phyloP scores from a whole-genome alignment of 208 protist genomes.

The Lotmaria passim region DNA sequence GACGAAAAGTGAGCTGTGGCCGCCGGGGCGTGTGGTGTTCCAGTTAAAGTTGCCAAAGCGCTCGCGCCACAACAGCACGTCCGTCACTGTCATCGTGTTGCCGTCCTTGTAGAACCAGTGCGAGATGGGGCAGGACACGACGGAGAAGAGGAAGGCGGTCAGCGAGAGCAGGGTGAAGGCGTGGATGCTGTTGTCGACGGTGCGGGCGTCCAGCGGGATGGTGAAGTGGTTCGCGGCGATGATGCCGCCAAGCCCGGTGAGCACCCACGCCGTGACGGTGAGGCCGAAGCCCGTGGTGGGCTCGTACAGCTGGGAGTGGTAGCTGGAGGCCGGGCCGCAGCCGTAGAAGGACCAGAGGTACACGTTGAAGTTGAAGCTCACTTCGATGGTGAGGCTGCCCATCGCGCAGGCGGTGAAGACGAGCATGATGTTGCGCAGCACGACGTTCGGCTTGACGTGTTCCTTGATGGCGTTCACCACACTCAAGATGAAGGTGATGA shows the following conservation, averaged over 20 bases:
- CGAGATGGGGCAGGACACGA: conserved; percentile 57
- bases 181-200: conserved; percentile 48
- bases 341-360: conserved; percentile 67
- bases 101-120: conserved; percentile 84
- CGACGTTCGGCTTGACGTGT: conserved; percentile 23
- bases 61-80: conserved; percentile 70
- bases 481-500: conserved; percentile 45
- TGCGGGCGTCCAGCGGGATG: conserved; percentile 61
- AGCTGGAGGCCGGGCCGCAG: conserved; percentile 56
- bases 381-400: conserved; percentile 48
- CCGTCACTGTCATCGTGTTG: conserved; percentile 39
- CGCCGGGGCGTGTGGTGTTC: conserved; percentile 30
- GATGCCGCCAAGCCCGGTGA: conserved; percentile 51
- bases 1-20: conserved; percentile 34
- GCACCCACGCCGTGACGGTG: conserved; percentile 66
- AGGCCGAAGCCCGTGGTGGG: conserved; percentile 65
- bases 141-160: conserved; percentile 57
- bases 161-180: conserved; percentile 56
- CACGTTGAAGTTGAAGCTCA: conserved; percentile 73
- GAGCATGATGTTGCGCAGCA: conserved; percentile 32
- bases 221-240: conserved; percentile 51
- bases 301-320: conserved; percentile 77
- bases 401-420: conserved; percentile 44
- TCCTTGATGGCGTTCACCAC: conserved; percentile 37
- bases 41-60: conserved; percentile 55